Evolutionary conservation across 495 filamentous ascomycete species (phyloP).

Genomic region (Aspergillus homomorphus): DNA sequence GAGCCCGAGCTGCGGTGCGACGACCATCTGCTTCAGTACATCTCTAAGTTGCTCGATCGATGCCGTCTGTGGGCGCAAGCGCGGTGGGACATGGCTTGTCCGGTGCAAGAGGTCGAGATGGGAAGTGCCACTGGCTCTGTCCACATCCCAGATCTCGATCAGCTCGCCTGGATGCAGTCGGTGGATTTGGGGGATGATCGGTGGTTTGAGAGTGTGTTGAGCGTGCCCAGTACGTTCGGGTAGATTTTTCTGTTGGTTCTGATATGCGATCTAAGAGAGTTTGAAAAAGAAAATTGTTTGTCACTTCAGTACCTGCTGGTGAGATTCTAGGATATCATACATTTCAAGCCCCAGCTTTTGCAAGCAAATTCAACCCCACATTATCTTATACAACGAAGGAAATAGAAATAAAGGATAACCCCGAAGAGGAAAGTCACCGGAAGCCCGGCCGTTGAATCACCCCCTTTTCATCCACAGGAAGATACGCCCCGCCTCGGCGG

Average conservation of each 20-base stretch:
- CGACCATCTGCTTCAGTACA: constrained; percentile 28
- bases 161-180: constrained; percentile 29
- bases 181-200: constrained; percentile 31
- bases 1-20: constrained; percentile 24
- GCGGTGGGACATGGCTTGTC: constrained; percentile 13
- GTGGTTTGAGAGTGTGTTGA: constrained; percentile 29
- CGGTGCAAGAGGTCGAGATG: neutral
- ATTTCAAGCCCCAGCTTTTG: too few relatives aligned
- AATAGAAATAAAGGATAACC: neutral
- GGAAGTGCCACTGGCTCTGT: constrained; percentile 6
- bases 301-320: too few relatives aligned
- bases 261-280: too few relatives aligned
- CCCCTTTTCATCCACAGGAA: constrained; percentile 34
- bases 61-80: constrained; percentile 25
- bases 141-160: constrained; percentile 25
- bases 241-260: neutral
- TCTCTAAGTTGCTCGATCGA: constrained; percentile 26
- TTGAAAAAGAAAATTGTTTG: too few relatives aligned
- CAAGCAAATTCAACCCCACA: too few relatives aligned
- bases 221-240: constrained; percentile 13
- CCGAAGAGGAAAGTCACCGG: constrained; percentile 8
- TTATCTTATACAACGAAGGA: neutral
- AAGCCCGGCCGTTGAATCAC: constrained; percentile 28
- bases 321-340: too few relatives aligned
- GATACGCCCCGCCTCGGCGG: constrained; percentile 28